phyloP scores from a whole-genome alignment of 306 rosid species.

The Mucuna pruriens region DNA sequence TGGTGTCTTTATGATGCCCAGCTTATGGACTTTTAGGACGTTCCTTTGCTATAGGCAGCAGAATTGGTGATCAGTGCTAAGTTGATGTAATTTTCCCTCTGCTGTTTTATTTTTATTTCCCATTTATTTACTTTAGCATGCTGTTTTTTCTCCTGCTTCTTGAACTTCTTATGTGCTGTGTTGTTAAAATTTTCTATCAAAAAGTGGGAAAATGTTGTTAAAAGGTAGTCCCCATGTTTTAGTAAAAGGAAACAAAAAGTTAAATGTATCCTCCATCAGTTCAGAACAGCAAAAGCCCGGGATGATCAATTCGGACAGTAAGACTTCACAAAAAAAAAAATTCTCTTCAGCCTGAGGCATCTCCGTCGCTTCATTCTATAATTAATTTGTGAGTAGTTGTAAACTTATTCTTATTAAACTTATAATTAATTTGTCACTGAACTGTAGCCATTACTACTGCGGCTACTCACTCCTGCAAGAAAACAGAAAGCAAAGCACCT shows the following conservation, averaged over 20 bases:
- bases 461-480: conserved; percentile 11
- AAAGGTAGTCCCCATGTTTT: neutral
- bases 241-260: neutral
- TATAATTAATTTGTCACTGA: neutral
- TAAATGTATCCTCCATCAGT: neutral
- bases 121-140: neutral
- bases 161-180: neutral
- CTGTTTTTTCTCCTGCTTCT: neutral
- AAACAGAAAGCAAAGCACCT: conserved; percentile 62
- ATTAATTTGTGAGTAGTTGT: neutral
- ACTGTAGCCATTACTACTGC: neutral
- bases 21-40: neutral
- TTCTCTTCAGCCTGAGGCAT: neutral
- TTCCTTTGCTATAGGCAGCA: neutral
- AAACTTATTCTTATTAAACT: neutral
- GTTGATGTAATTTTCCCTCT: neutral
- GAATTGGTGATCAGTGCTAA: neutral
- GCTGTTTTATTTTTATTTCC: neutral
- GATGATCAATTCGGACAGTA: neutral
- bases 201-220: neutral
- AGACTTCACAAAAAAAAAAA: neutral
- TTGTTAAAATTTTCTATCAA: conserved; percentile 1
- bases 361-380: conserved; percentile 10
- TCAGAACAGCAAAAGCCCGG: neutral
- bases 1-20: neutral